Percentiles rank a stretch among this genome's conserved stretches.
Conservation (phyloP, 768 basidiomycete genomes). For the Inosperma sp. region DNA sequence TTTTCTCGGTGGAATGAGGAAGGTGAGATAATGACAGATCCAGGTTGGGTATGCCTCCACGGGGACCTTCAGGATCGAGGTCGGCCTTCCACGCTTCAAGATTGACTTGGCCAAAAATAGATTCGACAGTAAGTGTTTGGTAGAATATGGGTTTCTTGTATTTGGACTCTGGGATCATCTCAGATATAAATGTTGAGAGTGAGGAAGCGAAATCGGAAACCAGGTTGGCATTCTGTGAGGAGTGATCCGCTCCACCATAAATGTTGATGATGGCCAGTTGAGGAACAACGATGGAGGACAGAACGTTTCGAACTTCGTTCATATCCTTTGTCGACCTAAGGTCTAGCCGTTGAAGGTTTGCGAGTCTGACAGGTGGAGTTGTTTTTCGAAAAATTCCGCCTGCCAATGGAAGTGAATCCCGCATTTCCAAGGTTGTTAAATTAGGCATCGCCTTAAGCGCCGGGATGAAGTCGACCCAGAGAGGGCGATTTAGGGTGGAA, state of each 20-base stretch:
- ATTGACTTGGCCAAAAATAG: too few relatives aligned
- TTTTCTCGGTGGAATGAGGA: neutral
- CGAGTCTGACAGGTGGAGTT: neutral
- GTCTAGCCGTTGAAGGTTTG: neutral
- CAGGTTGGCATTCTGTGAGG: too few relatives aligned
- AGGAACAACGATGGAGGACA: neutral
- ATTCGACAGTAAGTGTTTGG: too few relatives aligned
- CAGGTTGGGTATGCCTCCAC: neutral
- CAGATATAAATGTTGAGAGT: too few relatives aligned
- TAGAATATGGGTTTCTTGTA: too few relatives aligned
- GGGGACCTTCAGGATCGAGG: too few relatives aligned
- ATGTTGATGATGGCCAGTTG: neutral
- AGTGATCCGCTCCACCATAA: neutral
- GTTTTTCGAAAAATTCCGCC: neutral
- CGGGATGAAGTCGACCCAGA: neutral
- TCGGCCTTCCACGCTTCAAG: too few relatives aligned
- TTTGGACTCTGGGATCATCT: too few relatives aligned
- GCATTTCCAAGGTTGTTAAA: neutral
- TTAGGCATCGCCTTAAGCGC: constrained; percentile 2
- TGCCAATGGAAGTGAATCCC: neutral
- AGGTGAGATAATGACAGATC: neutral
- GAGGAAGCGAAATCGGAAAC: too few relatives aligned
- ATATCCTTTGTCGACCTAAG: neutral
- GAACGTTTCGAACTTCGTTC: constrained; percentile 2
- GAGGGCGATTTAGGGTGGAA: neutral